Percentiles rank a stretch among this genome's conserved stretches.
Evolutionary conservation across 495 filamentous ascomycete species (phyloP).

Genomic region (Penicillium cosmopolitanum): DNA sequence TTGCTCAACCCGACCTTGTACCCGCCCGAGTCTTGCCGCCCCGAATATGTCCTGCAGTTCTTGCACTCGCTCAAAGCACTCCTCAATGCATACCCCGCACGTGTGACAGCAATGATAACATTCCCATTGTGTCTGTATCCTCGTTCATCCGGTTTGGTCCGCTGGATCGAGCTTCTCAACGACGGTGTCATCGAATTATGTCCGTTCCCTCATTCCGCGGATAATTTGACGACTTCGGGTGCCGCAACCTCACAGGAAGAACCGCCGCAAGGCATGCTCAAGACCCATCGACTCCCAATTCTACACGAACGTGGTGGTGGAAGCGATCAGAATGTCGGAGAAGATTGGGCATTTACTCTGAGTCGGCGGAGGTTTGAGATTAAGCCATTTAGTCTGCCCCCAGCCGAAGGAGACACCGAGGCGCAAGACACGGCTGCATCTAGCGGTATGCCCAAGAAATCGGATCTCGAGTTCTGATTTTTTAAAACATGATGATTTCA

Average conservation of each 20-base stretch:
- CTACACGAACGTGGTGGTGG: conserved; percentile 87
- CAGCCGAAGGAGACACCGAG: conserved; percentile 77
- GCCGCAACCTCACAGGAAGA: conserved; percentile 64
- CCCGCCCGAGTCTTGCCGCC: conserved; percentile 64
- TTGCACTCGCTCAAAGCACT: conserved; percentile 78
- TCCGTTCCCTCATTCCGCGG: conserved; percentile 74
- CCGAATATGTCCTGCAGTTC: conserved; percentile 78
- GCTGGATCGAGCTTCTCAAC: conserved; percentile 84
- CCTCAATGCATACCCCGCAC: conserved; percentile 64
- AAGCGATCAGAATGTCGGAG: conserved; percentile 66
- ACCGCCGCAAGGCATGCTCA: conserved; percentile 82
- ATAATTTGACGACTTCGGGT: conserved; percentile 56
- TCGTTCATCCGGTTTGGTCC: conserved; percentile 72
- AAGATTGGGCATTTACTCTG: conserved; percentile 88
- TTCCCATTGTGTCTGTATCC: conserved; percentile 82
- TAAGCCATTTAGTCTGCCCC: conserved; percentile 86
- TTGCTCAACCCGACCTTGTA: conserved; percentile 85
- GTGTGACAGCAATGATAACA: conserved; percentile 75
- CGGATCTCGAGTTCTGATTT: conserved; percentile 76
- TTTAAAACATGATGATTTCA: neutral
- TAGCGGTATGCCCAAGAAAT: conserved; percentile 59
- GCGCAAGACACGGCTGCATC: conserved; percentile 59
- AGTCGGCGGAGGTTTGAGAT: conserved; percentile 84
- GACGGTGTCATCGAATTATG: conserved; percentile 90
- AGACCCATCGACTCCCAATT: conserved; percentile 79